These are phyloP conservation scores for Xanthoconium separans DNA, from an alignment of 1,284 basidiomycete genomes.

Conservation along the genomic window DNA sequence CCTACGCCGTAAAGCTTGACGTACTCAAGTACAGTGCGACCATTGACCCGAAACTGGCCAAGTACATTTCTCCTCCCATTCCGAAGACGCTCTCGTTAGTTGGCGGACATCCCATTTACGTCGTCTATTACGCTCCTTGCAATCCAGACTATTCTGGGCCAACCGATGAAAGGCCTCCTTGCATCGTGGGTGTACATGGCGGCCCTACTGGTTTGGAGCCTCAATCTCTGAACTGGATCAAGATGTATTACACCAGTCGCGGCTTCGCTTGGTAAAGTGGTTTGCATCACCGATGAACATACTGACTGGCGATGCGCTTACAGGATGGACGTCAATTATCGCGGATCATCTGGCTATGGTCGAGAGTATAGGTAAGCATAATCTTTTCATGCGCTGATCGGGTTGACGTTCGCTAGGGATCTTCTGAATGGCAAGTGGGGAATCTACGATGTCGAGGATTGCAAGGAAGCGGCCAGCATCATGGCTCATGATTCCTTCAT, in stretches of 20 bases:
- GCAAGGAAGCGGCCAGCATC: conserved; percentile 8
- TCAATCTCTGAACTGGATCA: conserved; percentile 21
- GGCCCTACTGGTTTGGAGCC: conserved; percentile 22
- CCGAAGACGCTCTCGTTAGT: background rate
- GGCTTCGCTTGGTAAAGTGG: conserved; percentile 27
- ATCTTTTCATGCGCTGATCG: background rate
- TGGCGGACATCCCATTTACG: conserved; percentile 10
- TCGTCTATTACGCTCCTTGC: conserved; percentile 18
- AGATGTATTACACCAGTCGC: conserved; percentile 28
- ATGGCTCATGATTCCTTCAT: conserved; percentile 2
- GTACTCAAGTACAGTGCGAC: conserved; percentile 2
- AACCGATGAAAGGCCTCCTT: conserved; percentile 21
- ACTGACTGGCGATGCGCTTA: background rate
- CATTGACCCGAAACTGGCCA: background rate
- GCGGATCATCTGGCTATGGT: conserved; percentile 26
- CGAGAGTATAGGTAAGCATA: conserved; percentile 21
- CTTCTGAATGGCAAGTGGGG: conserved; percentile 21
- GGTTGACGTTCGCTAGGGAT: conserved; percentile 6
- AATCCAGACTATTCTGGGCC: conserved; percentile 23
- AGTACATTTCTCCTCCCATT: conserved; percentile 18
- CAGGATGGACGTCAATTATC: conserved; percentile 27
- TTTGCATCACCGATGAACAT: background rate
- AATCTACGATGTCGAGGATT: conserved; percentile 18
- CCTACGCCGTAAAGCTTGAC: background rate
- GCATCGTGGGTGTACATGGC: conserved; percentile 23